Base-by-base conservation (phyloP, 2,329 filamentous ascomycete species). In the Fusarium torreyae region DNA sequence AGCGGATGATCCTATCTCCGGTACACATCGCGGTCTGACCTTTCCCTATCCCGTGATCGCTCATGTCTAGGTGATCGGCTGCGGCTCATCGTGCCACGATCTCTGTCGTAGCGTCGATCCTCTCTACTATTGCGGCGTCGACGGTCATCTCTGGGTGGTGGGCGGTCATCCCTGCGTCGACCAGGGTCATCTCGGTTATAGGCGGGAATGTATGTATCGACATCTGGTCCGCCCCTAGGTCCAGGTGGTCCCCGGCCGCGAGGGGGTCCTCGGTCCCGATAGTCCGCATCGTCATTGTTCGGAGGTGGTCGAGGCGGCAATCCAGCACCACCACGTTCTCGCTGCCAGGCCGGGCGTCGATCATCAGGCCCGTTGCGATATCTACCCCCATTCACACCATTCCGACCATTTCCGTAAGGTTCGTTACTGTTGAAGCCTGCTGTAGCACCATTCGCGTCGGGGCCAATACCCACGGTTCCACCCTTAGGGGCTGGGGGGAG, bases 401-500 rank as follows among this genome's bases (percentile, higher is more conserved):
- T 86, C 9, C 85, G 77, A 4, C 78, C 75, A 42, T 74, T 75
- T 20, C 82, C 82, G 63, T 84, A 88, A 11, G 81, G 82, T 52
- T 88, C 86, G 22, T 81, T 82, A 63, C 82, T 84, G 64, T 84
- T 83, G 75, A 88, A 86, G 3, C 85, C 82, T 10, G 80, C 79
- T 9, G 80, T 79, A 10, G 80, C 78, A 6, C 80, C 78, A 65
- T 86, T 84, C 11, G 85, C 84, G 28, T 85, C 84, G 2, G 85
- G 84, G n/a, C 89, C 89, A 74, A 94, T 89, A 15, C 95, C 95
- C 5, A 97, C 94, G 2, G 93, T 94, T 6, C 94, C 95, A 14
- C 94, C 95, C 72, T 95, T 94, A 0, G 96, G 96, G 1, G 95
- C 96, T 14, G 96, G 95, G 6, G 95, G 95, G 13, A 95, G 86